These are phyloP conservation scores for Carpinus viminea DNA, from an alignment of 306 rosid species.

Conservation along the genomic window DNA sequence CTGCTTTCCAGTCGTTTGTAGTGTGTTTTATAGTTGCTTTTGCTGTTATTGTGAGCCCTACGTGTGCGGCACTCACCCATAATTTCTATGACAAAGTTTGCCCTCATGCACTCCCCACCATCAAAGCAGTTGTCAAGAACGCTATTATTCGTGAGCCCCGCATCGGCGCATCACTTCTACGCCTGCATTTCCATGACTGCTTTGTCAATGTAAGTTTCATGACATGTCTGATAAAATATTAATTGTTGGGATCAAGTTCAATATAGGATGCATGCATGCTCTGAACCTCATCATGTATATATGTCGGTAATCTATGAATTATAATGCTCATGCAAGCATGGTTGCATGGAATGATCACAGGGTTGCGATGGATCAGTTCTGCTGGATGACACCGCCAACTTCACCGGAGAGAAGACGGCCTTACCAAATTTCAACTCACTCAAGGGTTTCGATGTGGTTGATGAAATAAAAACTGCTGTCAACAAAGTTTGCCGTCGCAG, in stretches of 20 bases:
- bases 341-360: slow-evolving; percentile 14
- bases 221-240: too few relatives aligned
- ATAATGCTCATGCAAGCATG: too few relatives aligned
- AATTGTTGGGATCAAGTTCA: too few relatives aligned
- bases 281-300: too few relatives aligned
- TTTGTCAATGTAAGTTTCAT: slow-evolving; percentile 46
- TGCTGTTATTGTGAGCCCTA: slow-evolving; percentile 10
- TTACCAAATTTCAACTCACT: slow-evolving; percentile 34
- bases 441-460: slow-evolving; percentile 34
- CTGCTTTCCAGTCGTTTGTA: slow-evolving; percentile 16
- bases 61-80: slow-evolving; percentile 4
- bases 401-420: slow-evolving; percentile 63
- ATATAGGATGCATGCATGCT: too few relatives aligned
- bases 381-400: slow-evolving; percentile 43
- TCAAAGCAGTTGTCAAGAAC: slow-evolving; percentile 18
- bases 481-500: slow-evolving; percentile 21
- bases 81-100: slow-evolving; percentile 21
- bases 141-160: slow-evolving; percentile 34
- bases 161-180: slow-evolving; percentile 46
- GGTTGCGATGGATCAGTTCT: slow-evolving; percentile 76
- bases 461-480: slow-evolving; percentile 27
- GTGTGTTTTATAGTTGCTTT: background rate
- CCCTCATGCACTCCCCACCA: slow-evolving; percentile 37
- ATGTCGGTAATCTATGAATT: too few relatives aligned
- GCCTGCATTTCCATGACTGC: slow-evolving; percentile 55